phyloP scores from a whole-genome alignment of 176 grass and related monocot genomes.

The Cymbopogon citratus region DNA sequence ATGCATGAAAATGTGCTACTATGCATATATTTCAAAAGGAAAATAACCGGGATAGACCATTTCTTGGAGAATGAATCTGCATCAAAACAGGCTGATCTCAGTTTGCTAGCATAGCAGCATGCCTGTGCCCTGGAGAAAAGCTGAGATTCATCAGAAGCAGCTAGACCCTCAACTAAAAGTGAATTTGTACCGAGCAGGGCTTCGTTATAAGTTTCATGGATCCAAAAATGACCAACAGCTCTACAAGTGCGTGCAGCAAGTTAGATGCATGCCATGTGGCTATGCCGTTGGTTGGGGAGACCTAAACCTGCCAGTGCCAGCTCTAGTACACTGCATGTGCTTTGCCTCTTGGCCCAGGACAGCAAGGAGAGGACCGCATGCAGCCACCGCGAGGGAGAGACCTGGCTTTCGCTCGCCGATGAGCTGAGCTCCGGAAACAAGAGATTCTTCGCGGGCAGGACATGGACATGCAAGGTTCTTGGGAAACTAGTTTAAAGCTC shows the following conservation, averaged over 20 bases:
- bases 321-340: not conserved
- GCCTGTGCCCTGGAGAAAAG: too few relatives aligned
- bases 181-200: too few relatives aligned
- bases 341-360: not conserved
- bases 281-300: constrained; percentile 11
- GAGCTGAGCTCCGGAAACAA: constrained; percentile 48
- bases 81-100: not conserved
- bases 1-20: too few relatives aligned
- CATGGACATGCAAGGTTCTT: constrained; percentile 18
- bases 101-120: not conserved
- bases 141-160: too few relatives aligned
- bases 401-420: constrained; percentile 33
- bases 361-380: not conserved
- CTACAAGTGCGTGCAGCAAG: constrained; percentile 8
- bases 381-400: constrained; percentile 14
- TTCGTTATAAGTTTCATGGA: too few relatives aligned
- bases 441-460: constrained; percentile 47
- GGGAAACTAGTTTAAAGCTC: constrained; percentile 33
- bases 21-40: too few relatives aligned
- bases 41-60: not conserved
- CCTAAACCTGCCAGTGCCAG: not conserved
- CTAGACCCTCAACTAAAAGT: too few relatives aligned
- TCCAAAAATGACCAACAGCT: not conserved
- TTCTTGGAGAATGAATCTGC: not conserved
- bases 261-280: constrained; percentile 22